These are phyloP conservation scores for Suillus paluster DNA, from an alignment of 768 basidiomycete genomes.

Conservation along the genomic window DNA sequence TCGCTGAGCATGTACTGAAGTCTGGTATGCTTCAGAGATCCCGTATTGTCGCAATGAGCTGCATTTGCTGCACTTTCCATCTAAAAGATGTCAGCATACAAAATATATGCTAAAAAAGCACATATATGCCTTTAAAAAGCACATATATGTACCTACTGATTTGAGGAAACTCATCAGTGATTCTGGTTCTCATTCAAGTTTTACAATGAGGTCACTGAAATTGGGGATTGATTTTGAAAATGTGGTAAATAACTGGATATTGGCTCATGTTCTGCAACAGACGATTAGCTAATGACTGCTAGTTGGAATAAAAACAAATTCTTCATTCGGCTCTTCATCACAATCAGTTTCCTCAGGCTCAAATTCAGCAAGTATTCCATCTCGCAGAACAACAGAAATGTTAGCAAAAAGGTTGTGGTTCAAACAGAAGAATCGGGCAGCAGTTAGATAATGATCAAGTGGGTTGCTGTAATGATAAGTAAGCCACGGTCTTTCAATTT, in stretches of 20 bases:
- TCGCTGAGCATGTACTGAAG: conserved; percentile 9
- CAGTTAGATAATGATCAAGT: background rate
- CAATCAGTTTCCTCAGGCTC: background rate
- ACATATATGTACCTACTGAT: background rate
- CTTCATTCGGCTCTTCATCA: background rate
- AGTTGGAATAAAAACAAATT: background rate
- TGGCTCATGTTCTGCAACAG: background rate
- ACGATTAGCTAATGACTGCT: background rate
- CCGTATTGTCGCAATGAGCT: background rate
- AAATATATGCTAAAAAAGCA: background rate
- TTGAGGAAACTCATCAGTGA: background rate
- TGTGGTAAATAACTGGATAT: background rate
- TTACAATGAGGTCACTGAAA: background rate
- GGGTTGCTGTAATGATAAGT: background rate
- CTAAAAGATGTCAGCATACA: background rate
- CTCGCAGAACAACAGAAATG: background rate
- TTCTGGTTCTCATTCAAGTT: conserved; percentile 1
- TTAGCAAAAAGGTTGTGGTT: background rate
- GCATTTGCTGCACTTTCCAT: conserved; percentile 4
- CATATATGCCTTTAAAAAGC: no score
- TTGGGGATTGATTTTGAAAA: conserved; percentile 1
- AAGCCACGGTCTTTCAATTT: background rate
- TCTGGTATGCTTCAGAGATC: background rate
- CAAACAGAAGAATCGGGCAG: background rate
- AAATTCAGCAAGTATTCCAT: conserved; percentile 1